phyloP scores from a whole-genome alignment of 2,329 filamentous ascomycete species.

The Plenodomus tracheiphilus region DNA sequence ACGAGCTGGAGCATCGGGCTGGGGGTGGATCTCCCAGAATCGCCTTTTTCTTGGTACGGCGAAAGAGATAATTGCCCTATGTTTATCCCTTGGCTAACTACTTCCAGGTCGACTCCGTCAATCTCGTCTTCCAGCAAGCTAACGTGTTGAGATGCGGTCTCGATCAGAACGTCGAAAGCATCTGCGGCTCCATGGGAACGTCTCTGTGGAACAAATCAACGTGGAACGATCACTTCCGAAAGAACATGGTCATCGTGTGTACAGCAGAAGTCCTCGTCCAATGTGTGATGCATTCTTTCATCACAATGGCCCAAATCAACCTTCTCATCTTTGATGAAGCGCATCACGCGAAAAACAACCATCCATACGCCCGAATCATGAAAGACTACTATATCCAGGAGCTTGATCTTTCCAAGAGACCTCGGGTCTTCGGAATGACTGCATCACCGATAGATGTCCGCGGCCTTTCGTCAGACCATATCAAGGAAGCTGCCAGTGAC shows the following conservation, averaged over 20 bases:
- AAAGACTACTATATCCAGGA: slow-evolving; percentile 75
- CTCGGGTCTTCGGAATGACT: slow-evolving; percentile 93
- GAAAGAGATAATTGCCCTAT: not conserved
- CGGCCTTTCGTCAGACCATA: slow-evolving; percentile 55
- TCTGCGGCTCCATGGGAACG: slow-evolving; percentile 71
- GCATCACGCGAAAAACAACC: slow-evolving; percentile 93
- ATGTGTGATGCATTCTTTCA: slow-evolving; percentile 76
- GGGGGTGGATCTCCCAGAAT: slow-evolving; percentile 64
- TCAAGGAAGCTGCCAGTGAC: slow-evolving; percentile 68
- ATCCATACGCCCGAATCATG: slow-evolving; percentile 87
- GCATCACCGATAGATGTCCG: slow-evolving; percentile 90
- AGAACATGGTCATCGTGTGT: slow-evolving; percentile 86
- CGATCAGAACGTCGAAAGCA: slow-evolving; percentile 70
- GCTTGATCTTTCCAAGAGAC: slow-evolving; percentile 54
- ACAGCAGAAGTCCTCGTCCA: slow-evolving; percentile 85
- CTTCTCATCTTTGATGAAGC: slow-evolving; percentile 94
- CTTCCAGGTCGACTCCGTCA: slow-evolving; percentile 75
- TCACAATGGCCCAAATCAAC: slow-evolving; percentile 81
- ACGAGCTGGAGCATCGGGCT: slow-evolving; percentile 73
- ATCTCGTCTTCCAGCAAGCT: slow-evolving; percentile 87
- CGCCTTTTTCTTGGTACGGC: slow-evolving; percentile 77
- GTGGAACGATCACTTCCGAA: slow-evolving; percentile 61
- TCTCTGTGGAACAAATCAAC: slow-evolving; percentile 64
- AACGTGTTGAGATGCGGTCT: slow-evolving; percentile 81
- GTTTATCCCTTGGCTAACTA: slow-evolving; percentile 2